Conservation (phyloP, 345 rosid species). For the Cochlearia excelsa region DNA sequence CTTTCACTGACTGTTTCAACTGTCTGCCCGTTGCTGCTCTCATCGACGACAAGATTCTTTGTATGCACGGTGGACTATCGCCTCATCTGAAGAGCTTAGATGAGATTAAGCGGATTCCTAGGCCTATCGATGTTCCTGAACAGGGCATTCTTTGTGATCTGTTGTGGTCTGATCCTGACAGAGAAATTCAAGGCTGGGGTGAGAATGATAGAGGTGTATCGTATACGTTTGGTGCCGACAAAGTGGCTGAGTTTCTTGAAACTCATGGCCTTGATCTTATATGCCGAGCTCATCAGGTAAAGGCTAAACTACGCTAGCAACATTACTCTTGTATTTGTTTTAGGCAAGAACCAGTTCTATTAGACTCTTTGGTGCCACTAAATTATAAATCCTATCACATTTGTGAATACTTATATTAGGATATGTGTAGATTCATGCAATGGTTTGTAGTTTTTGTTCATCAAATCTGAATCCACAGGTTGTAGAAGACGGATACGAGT, state of each 20-base stretch:
- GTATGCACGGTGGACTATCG: conserved; percentile 21
- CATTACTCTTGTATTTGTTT: not conserved
- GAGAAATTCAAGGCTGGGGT: conserved; percentile 14
- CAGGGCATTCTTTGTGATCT: conserved; percentile 21
- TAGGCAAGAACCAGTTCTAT: not conserved
- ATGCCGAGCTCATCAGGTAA: conserved; percentile 28
- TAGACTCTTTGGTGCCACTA: not conserved
- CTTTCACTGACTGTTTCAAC: no score
- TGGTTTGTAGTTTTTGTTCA: not conserved
- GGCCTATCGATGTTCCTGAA: conserved; percentile 25
- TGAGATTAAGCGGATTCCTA: conserved; percentile 21
- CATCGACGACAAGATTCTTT: conserved; percentile 19
- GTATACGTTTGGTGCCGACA: conserved; percentile 61
- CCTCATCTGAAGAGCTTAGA: conserved; percentile 24
- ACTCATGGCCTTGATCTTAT: conserved; percentile 25
- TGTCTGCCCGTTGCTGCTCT: no score
- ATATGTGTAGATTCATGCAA: not conserved
- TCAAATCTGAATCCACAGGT: conserved; percentile 1
- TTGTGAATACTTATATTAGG: not conserved
- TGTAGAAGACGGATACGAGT: conserved; percentile 23
- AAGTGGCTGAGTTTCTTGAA: conserved; percentile 42
- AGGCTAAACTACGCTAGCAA: not conserved
- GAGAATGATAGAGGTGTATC: conserved; percentile 91
- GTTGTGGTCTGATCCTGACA: conserved; percentile 24
- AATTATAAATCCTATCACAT: not conserved